Base-by-base conservation (phyloP, 2,329 filamentous ascomycete genomes). In the Xylariaceae sp. region DNA sequence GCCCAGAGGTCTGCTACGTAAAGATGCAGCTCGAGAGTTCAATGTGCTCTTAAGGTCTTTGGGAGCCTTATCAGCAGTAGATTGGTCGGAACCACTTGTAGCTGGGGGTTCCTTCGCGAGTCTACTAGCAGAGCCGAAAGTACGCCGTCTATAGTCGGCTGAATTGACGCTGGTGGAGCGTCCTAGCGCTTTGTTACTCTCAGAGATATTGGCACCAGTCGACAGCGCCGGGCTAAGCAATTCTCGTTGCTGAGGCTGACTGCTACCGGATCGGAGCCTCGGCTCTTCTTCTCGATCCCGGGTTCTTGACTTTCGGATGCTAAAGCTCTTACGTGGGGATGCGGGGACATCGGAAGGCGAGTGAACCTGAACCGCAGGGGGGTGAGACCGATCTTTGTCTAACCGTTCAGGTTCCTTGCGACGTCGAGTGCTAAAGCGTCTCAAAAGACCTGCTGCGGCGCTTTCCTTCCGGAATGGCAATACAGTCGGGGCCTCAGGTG, bases 101-200 rank as follows among this genome's bases (percentile, higher is more conserved):
- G 83, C 80, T 9, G 88, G 88, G 34, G 88, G 85, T 17, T 92
- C 88, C 62, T 85, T 85, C 42, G 76, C 73, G 15, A 79, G 74
- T 52, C 78, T 70, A 65, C 73, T 71, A 65, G 79, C 69, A 58
- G 72, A 75, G 3, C 71, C 74, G 57, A 74, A 66, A 77, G 81
- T 75, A 56, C 89, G 84, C 62, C 89, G 80, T 62, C 90, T 83
- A 62, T 90, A 86, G 63, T 96, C 92, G 34, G 88, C 90, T 1
- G 90, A 94, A 69, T 92, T 96, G 57, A 97, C 92, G 70, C 92
- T 97, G 7, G 93, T 92, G 5, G 92, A 96, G 63, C 93, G 84
- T 42, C 90, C 90, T 15, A 97, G 78, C 8, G 86, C 87, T 66
- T 88, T 88, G 52, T 83, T 86, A 56, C 82, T 82, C 50, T 83